These are phyloP conservation scores for Alternaria gansuensis DNA, from an alignment of 2,329 filamentous ascomycete species.

Conservation along the genomic window DNA sequence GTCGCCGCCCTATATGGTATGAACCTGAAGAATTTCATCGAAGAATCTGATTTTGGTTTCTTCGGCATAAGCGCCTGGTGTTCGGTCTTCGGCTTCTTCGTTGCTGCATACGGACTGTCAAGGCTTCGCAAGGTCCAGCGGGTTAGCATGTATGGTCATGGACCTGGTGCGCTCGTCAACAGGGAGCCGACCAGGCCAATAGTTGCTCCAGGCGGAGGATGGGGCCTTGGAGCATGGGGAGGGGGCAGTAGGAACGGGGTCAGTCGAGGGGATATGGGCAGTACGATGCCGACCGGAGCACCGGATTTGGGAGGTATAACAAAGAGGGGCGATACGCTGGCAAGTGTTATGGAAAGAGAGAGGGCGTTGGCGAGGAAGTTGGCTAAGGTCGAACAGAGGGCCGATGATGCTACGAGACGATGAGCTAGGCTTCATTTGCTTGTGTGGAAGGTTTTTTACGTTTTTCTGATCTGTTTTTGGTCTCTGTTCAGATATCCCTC, in stretches of 20 bases:
- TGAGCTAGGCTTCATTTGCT: conserved; percentile 7
- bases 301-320: conserved; percentile 26
- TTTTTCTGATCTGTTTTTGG: conserved; percentile 14
- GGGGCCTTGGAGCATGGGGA: conserved; percentile 45
- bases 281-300: conserved; percentile 27
- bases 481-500: conserved; percentile 38
- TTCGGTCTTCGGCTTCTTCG: conserved; percentile 74
- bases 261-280: conserved; percentile 27
- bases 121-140: conserved; percentile 87
- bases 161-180: conserved; percentile 32
- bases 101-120: conserved; percentile 83
- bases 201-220: conserved; percentile 21
- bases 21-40: conserved; percentile 98
- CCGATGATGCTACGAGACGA: conserved; percentile 30
- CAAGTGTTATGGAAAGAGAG: conserved; percentile 42
- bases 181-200: conserved; percentile 19
- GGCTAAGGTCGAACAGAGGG: conserved; percentile 40
- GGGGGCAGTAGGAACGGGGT: conserved; percentile 39
- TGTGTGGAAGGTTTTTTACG: conserved; percentile 3
- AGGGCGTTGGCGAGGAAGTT: conserved; percentile 38
- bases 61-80: conserved; percentile 75
- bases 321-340: conserved; percentile 35
- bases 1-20: conserved; percentile 99
- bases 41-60: conserved; percentile 91
- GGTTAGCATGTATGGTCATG: conserved; percentile 79